Evolutionary conservation across 164 flowering plant genomes (phyloP).

Genomic region (Kingdonia uniflora): DNA sequence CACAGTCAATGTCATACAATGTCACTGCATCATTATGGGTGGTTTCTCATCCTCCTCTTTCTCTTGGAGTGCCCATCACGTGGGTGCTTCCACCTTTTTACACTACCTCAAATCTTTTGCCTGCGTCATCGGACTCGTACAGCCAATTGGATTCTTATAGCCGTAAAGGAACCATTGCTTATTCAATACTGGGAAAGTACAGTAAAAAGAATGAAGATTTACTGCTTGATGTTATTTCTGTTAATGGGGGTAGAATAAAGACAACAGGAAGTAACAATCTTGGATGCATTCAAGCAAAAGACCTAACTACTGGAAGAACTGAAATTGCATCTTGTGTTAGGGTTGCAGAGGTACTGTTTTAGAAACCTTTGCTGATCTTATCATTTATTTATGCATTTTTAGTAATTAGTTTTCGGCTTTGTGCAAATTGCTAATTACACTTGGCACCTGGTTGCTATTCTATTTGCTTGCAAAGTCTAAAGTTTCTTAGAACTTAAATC

Average conservation of each 20-base stretch:
- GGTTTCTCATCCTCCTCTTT: constrained; percentile 77
- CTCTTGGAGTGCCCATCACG: constrained; percentile 79
- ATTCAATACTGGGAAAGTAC: constrained; percentile 46
- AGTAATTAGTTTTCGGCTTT: no score
- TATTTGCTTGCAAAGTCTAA: no score
- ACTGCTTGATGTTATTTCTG: constrained; percentile 33
- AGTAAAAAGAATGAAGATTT: constrained; percentile 27
- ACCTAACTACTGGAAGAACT: constrained; percentile 48
- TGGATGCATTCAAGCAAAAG: constrained; percentile 88
- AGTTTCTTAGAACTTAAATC: no score
- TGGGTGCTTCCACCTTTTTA: constrained; percentile 92
- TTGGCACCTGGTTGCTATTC: no score
- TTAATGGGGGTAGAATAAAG: constrained; percentile 53
- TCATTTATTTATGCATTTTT: neutral
- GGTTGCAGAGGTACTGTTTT: constrained; percentile 79
- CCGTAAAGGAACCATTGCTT: constrained; percentile 42
- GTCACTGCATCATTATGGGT: constrained; percentile 53
- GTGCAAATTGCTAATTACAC: no score
- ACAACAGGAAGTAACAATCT: constrained; percentile 50
- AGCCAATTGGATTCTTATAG: constrained; percentile 30
- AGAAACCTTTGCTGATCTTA: no score
- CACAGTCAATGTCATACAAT: constrained; percentile 41
- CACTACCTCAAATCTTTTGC: constrained; percentile 57
- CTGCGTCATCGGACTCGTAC: constrained; percentile 40
- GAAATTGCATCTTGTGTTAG: constrained; percentile 79